Base-by-base conservation (phyloP, 192 early-diverging fungal species). In the Jimgerdemannia flammicorona region DNA sequence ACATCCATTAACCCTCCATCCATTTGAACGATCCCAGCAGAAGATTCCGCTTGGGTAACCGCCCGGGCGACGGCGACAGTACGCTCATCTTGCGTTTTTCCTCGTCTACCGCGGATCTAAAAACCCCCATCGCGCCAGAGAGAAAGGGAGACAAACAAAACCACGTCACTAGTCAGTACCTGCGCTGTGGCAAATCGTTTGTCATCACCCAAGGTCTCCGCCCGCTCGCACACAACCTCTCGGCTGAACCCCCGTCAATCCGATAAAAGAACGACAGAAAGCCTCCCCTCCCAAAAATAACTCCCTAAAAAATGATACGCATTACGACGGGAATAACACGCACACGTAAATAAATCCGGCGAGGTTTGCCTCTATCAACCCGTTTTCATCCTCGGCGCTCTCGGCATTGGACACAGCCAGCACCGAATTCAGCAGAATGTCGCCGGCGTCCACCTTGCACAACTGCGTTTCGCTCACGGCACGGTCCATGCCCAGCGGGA, bases 271-370 rank as follows among this genome's bases (percentile, higher is more conserved):
- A 29, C 29, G 29, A 29, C 29, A 29, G 29, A 29, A 29, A 29
- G 29, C 29, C 29, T 29, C 29, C 29, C 29, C 29, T 29, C 29
- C 29, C 29, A 29, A 29, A 29, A 29, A 29, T 29, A 29, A 29
- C 29, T 0, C 29, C 29, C 29, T 29, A 29, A 29, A 29, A 29
- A 29, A 29, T 29, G 29, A 29, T 29, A 29, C 29, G 29, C 29
- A 29, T 29, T 1, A 29, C 29, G 29, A 29, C 29, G 29, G 29
- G 1, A 29, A 29, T 29, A 59, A 14, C 2, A 80, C 88, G 80
- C 91, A 92, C 78, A 97, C 85, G 70, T 98, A 96, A 7, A 98
- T 89, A 73, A 97, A 97, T 0, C 91, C 93, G n/a, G 86, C 85
- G 40, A 93, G 72, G 73, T 88, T 93, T 3, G 82, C 86, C 59